phyloP scores from a whole-genome alignment of 2,329 filamentous ascomycete species.

The Penicillium sp. region DNA sequence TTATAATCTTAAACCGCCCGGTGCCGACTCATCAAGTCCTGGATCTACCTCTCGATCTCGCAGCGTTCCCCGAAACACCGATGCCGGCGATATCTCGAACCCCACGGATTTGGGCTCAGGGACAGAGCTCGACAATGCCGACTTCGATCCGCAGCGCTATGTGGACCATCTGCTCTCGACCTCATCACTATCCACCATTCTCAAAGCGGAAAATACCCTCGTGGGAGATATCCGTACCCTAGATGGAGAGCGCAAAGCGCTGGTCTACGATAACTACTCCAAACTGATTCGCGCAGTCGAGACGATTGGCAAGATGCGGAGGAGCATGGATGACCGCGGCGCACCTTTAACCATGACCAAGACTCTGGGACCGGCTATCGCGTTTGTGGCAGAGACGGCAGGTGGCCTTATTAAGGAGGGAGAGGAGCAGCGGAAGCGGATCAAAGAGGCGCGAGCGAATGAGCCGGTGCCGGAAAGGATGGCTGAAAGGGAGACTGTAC shows the following conservation, averaged over 20 bases:
- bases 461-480: constrained; percentile 20
- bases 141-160: constrained; percentile 69
- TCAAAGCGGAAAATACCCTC: constrained; percentile 48
- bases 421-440: constrained; percentile 34
- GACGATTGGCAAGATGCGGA: constrained; percentile 74
- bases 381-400: constrained; percentile 47
- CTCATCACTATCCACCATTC: constrained; percentile 43
- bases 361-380: constrained; percentile 43
- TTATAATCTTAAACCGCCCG: constrained; percentile 72
- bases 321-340: constrained; percentile 48
- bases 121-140: constrained; percentile 68
- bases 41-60: constrained; percentile 36
- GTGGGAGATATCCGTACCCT: constrained; percentile 76
- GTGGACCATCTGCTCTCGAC: constrained; percentile 43
- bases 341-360: constrained; percentile 49
- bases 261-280: constrained; percentile 98
- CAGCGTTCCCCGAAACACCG: constrained; percentile 44
- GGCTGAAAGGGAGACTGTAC: constrained; percentile 44
- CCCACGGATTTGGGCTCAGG: constrained; percentile 31
- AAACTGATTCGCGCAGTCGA: constrained; percentile 96
- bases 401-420: constrained; percentile 41
- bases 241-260: constrained; percentile 92
- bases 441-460: constrained; percentile 26
- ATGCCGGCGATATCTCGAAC: constrained; percentile 41
- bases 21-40: constrained; percentile 30